Evolutionary conservation across 2,329 filamentous ascomycete genomes (phyloP).

Genomic region (Lasiodiplodia hormozganensis): DNA sequence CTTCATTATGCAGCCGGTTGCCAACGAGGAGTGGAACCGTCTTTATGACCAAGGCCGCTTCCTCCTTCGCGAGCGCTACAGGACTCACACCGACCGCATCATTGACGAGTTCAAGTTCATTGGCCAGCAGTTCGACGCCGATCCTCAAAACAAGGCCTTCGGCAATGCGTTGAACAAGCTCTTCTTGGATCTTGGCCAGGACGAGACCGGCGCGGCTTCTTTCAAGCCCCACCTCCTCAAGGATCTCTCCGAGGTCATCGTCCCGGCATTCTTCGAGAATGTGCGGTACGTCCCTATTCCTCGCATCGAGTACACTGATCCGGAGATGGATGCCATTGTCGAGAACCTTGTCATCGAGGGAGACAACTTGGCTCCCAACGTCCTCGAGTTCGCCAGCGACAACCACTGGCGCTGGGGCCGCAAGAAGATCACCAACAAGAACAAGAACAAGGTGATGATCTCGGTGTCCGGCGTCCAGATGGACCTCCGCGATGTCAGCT

Average conservation of each 20-base stretch:
- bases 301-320: constrained; percentile 89
- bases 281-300: constrained; percentile 91
- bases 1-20: constrained; percentile 83
- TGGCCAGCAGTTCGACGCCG: constrained; percentile 85
- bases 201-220: constrained; percentile 78
- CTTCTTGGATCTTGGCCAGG: constrained; percentile 88
- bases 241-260: constrained; percentile 84
- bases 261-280: constrained; percentile 83
- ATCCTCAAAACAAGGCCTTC: constrained; percentile 85
- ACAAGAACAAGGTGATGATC: constrained; percentile 84
- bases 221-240: constrained; percentile 96
- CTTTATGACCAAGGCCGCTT: constrained; percentile 87
- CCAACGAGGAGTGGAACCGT: constrained; percentile 80
- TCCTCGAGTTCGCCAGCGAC: constrained; percentile 85
- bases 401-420: constrained; percentile 96
- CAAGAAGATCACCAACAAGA: constrained; percentile 82
- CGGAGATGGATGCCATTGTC: constrained; percentile 82
- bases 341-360: constrained; percentile 96
- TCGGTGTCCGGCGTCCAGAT: constrained; percentile 90
- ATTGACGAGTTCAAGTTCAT: constrained; percentile 91
- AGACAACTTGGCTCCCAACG: constrained; percentile 95
- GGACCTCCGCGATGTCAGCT: constrained; percentile 86
- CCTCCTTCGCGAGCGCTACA: constrained; percentile 88
- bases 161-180: constrained; percentile 78
- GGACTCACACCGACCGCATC: constrained; percentile 82